Base-by-base conservation (phyloP, 495 filamentous ascomycete species). In the Aspergillus cristatus region DNA sequence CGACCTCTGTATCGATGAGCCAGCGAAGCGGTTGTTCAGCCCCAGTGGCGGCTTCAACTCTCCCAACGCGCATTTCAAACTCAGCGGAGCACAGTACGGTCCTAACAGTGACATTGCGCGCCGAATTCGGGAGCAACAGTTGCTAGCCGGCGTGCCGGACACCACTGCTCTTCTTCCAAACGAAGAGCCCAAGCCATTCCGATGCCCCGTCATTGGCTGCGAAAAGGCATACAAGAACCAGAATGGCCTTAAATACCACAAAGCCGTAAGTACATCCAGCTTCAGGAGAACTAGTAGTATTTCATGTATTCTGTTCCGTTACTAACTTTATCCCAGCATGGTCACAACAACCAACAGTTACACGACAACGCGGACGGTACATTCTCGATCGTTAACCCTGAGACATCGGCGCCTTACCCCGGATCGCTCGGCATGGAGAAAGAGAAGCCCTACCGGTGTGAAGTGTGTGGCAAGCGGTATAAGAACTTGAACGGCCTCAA, bases 171-270 rank as follows among this genome's bases (percentile, higher is more conserved):
- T 68, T 14, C 60, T 69, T 35, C 68, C 70, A n/a, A 73, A 70
- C 25, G 70, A 72, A 42, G 88, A 97, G 48, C 82, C 86, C 44
- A 99, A 96, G 64, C 91, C 91, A 0, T 97, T 94, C 72, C 82
- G 84, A 51, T 99, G 91, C 57, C 91, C 93, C 7, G 91, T 99
- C 30, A 94, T 97, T 51, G 91, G 91, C 13, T 99, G 91, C 54
- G 91, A 99, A 58, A 99, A 99, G 69, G 91, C 91, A 11, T 99
- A 99, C 61, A 99, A 99, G 72, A 99, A 99, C 58, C 91, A 97
- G 51, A 99, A 99, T 50, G 91, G 91, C 22, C 69, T 99, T 22
- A 97, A 97, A 72, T 93, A 84, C 40, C 75, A 79, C 53, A 79
- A 79, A 63, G 62, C 72, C 56, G 79, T 84, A 70, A 62, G 78